Evolutionary conservation across 805 yeast genomes (phyloP), one percentile per base, ranked within the genome.

Genomic region (Ogataea methylovora): DNA sequence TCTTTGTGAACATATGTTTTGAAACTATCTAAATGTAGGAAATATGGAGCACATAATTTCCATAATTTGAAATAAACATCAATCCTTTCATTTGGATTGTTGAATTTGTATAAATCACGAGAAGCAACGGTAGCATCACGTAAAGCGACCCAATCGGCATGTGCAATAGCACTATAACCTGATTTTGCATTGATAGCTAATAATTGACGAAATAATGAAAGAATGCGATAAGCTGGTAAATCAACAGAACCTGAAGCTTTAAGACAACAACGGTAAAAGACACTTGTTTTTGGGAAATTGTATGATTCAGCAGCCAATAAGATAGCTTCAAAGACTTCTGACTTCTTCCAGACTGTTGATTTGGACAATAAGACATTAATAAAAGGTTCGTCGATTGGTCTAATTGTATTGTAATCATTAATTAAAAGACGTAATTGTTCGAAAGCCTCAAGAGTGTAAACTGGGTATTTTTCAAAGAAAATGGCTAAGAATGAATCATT

Each of bases 81-180:
- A 40, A 67, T 65, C 55, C 85, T 66, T 26, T 65, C 69, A 14
- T 63, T 53, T 20, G 57, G 49, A 29, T 56, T 48, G 7, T 33
- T 35, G 35, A 55, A 51, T 10, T 35, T 55, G 25, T 51, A 43
- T 31, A 54, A 60, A 17, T 51, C 53, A 28, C 48, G 52, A 4
- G 79, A 67, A 38, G 61, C 60, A 28, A 75, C 63, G 5, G 92
- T 83, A 15, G 90, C 84, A 54, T 79, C 87, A 61, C 88, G 74
- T 38, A 84, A 56, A 3, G 90, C 82, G 26, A 84, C 80, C 90
- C 90, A 83, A 58, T 82, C 90, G 9, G 92, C 90, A 52, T 76
- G 77, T 6, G 90, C 87, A 45, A 83, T 77, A 51, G 77, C 80
- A 26, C 56, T 60, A 57, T 71, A 73, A 9, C 76, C 76, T 33